phyloP scores from a whole-genome alignment of 441 rosid species.

The Biscutella laevigata region DNA sequence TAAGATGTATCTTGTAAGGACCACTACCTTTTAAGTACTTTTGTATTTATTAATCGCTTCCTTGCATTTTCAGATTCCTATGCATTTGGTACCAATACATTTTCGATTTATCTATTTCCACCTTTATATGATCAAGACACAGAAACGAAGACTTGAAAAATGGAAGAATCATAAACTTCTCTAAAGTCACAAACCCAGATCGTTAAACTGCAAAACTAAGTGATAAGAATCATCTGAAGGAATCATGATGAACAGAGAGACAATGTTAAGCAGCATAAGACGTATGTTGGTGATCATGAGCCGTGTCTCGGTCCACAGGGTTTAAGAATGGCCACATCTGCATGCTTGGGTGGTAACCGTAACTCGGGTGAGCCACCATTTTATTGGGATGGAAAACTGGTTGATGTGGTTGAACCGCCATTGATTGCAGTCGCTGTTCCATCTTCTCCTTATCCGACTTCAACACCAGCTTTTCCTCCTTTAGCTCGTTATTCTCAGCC shows the following conservation, averaged over 20 bases:
- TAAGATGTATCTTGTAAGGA: not conserved
- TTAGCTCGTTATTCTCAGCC: too few species aligned
- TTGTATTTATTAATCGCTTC: not conserved
- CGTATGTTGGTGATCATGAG: constrained; percentile 64
- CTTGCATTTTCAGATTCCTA: not conserved
- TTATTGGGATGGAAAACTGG: constrained; percentile 61
- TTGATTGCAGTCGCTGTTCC: constrained; percentile 56
- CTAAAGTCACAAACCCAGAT: constrained; percentile 1
- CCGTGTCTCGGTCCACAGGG: constrained; percentile 50
- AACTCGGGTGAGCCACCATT: constrained; percentile 59
- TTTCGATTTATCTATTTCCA: not conserved
- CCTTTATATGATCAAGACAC: too few species aligned
- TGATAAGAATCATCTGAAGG: constrained; percentile 14
- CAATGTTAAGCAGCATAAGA: constrained; percentile 66
- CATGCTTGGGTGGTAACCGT: constrained; percentile 41
- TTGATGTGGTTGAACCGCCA: constrained; percentile 46
- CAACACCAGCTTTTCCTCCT: constrained; percentile 69
- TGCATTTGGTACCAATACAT: not conserved
- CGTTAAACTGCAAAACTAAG: not conserved
- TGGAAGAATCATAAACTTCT: not conserved
- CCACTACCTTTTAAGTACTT: not conserved
- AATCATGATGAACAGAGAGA: not conserved
- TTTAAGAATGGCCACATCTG: constrained; percentile 81
- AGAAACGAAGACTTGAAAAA: too few species aligned
- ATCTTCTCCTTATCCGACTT: constrained; percentile 70